Evolutionary conservation across 192 early-diverging fungal genomes (phyloP).

Genomic region (Diversispora epigaea): DNA sequence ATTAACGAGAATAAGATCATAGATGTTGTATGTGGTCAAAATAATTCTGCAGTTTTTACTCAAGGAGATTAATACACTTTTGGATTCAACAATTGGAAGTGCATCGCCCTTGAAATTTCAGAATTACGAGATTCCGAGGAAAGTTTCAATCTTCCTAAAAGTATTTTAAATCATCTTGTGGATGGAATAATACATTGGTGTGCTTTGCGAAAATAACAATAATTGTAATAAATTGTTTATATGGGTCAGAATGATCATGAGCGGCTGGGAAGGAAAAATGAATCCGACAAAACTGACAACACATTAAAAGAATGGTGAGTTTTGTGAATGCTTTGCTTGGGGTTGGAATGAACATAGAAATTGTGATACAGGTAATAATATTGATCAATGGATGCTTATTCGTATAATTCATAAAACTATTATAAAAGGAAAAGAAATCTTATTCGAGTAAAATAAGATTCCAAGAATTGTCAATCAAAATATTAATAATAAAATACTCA

Average conservation of each 20-base stretch:
- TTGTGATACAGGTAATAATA: constrained; percentile 57
- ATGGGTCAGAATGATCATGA: constrained; percentile 77
- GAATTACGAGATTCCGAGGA: constrained; percentile 26
- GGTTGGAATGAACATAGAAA: constrained; percentile 98
- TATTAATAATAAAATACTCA: no score
- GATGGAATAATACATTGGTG: constrained; percentile 63
- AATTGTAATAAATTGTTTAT: constrained; percentile 38
- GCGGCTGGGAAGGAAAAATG: constrained; percentile 56
- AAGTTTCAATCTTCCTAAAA: constrained; percentile 23
- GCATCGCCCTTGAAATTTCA: constrained; percentile 2
- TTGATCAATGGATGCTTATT: constrained; percentile 10
- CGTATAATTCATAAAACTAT: background rate
- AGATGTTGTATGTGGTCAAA: constrained; percentile 64
- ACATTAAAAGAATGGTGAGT: constrained; percentile 36
- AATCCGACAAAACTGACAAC: background rate
- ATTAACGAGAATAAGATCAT: constrained; percentile 35
- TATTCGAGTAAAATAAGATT: no score
- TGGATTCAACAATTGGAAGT: constrained; percentile 62
- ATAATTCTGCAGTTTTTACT: constrained; percentile 56
- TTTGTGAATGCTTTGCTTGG: constrained; percentile 63
- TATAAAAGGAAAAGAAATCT: background rate
- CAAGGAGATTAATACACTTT: constrained; percentile 48
- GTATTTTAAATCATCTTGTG: constrained; percentile 47
- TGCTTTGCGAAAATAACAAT: constrained; percentile 18
- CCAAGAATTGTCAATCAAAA: no score